Base-by-base conservation (phyloP, 108 stramenopile genomes). In the Discostella pseudostelligera region DNA sequence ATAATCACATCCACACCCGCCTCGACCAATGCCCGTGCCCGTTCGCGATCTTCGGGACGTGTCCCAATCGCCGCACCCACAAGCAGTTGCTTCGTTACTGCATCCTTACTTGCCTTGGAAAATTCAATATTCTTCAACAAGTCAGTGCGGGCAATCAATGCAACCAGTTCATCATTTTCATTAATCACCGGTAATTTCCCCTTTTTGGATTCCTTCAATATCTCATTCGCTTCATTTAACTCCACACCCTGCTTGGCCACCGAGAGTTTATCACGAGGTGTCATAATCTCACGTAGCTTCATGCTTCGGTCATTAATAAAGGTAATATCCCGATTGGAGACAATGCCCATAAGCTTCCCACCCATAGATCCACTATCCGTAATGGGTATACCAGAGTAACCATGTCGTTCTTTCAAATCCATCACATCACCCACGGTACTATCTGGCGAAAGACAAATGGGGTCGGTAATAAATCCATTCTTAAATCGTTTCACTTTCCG, bases 401-500 rank as follows among this genome's bases (percentile, higher is more conserved):
- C 96, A 51, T 88, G 78, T 24, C 81, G 67, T 48, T 72, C 57
- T 73, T 97, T 97, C 49, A 90, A 73, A n/a, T 55, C 53, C 46
- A 87, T 76, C 14, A 98, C 96, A 76, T 98, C 97, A 12, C 72
- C 84, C 21, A 97, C 85, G 11, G 98, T 99, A 65, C 86, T 68
- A 24, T 95, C 81, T 1, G 97, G 97, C 16, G 85, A 82, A 20
- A 99, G 83, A 67, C 97, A 98, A 37, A 97, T 71, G 29, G 99
- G 99, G 65, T 98, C 97, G 16, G 93, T 93, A 74, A 99, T 99
- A 85, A 99, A 99, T 24, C 99, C 99, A 70, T 99, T 99, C 81
- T 99, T 98, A 82, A 87, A 99, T 42, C 89, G 85, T 80, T 99
- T 99, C 37, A 99, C 99, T 56, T 81, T 91, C 28, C 76, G 74